Conservation (phyloP, 2,329 filamentous ascomycete genomes). For the Hymenoscyphus linearis region DNA sequence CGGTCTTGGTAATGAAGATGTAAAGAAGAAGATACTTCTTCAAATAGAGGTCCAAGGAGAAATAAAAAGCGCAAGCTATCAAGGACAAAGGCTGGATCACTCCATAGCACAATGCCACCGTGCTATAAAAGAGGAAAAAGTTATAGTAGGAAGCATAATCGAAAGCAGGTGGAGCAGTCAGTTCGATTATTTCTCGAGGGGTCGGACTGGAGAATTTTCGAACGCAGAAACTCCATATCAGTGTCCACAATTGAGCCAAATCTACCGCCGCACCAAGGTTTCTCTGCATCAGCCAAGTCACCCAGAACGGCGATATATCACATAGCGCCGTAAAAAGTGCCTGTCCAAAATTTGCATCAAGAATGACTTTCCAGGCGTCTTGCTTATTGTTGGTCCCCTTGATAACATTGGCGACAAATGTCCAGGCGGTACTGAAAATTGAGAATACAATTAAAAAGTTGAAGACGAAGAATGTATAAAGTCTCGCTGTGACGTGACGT, state of each 20-base stretch:
- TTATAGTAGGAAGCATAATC: constrained; percentile 98
- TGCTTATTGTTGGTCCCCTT: constrained; percentile 46
- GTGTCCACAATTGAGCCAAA: constrained; percentile 78
- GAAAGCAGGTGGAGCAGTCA: constrained; percentile 86
- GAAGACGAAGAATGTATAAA: constrained; percentile 95
- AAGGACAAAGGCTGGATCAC: constrained; percentile 83
- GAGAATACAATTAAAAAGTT: constrained; percentile 96
- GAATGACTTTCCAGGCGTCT: constrained; percentile 65
- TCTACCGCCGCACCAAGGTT: constrained; percentile 93
- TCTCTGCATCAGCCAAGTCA: constrained; percentile 87
- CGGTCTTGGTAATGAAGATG: constrained; percentile 93
- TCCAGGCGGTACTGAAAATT: constrained; percentile 78
- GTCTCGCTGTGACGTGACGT: constrained; percentile 80
- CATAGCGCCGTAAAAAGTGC: constrained; percentile 70
- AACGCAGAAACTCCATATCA: constrained; percentile 79
- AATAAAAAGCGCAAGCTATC: constrained; percentile 83
- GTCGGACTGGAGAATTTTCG: constrained; percentile 84
- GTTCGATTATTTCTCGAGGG: constrained; percentile 83
- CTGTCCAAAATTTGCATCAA: constrained; percentile 55
- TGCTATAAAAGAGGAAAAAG: constrained; percentile 92
- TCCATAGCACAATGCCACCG: constrained; percentile 79
- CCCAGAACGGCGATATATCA: constrained; percentile 83
- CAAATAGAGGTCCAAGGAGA: constrained; percentile 76
- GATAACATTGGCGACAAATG: constrained; percentile 63
- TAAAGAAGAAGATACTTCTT: constrained; percentile 96